A percentile compares a stretch with the other conserved stretches of the same genome.
Conservation (phyloP, 1,284 basidiomycete species). For the Kwoniella shivajii region DNA sequence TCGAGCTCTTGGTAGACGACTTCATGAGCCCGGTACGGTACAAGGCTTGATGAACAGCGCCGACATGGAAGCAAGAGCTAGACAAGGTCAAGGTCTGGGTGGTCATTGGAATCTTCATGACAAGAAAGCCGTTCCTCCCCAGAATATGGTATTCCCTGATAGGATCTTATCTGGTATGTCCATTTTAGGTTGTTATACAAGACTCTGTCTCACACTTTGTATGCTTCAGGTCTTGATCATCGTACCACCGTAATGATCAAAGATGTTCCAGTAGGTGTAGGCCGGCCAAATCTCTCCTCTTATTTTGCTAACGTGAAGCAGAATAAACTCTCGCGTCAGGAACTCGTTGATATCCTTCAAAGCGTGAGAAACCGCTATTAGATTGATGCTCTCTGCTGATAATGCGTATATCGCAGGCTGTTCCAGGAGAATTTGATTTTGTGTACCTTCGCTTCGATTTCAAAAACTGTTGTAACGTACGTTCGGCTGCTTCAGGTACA, state of each 20-base stretch:
- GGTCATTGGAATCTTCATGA: slow-evolving; percentile 26
- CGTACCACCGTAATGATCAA: slow-evolving; percentile 55
- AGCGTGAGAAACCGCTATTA: slow-evolving; percentile 30
- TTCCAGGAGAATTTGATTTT: slow-evolving; percentile 52
- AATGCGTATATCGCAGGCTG: slow-evolving; percentile 47
- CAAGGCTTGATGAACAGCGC: slow-evolving; percentile 35
- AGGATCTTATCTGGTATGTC: slow-evolving; percentile 40
- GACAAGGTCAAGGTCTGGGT: slow-evolving; percentile 27
- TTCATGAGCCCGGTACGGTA: slow-evolving; percentile 27
- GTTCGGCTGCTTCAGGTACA: not conserved
- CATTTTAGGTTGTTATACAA: not conserved
- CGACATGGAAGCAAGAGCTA: slow-evolving; percentile 30
- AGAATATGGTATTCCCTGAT: slow-evolving; percentile 45
- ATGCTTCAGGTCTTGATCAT: slow-evolving; percentile 38
- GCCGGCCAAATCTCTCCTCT: not conserved
- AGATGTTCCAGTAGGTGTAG: slow-evolving; percentile 48
- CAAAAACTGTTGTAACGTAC: slow-evolving; percentile 53
- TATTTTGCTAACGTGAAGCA: slow-evolving; percentile 14
- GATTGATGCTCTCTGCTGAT: not conserved
- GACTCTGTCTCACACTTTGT: not conserved
- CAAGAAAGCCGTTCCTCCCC: slow-evolving; percentile 37
- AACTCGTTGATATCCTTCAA: slow-evolving; percentile 48
- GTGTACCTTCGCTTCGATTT: slow-evolving; percentile 55
- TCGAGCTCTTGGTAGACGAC: slow-evolving; percentile 19
- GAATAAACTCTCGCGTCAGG: slow-evolving; percentile 53